Percentiles rank a stretch among this genome's conserved stretches.
Evolutionary conservation across 345 rosid species (phyloP).

Genomic region (Dimocarpus longan): DNA sequence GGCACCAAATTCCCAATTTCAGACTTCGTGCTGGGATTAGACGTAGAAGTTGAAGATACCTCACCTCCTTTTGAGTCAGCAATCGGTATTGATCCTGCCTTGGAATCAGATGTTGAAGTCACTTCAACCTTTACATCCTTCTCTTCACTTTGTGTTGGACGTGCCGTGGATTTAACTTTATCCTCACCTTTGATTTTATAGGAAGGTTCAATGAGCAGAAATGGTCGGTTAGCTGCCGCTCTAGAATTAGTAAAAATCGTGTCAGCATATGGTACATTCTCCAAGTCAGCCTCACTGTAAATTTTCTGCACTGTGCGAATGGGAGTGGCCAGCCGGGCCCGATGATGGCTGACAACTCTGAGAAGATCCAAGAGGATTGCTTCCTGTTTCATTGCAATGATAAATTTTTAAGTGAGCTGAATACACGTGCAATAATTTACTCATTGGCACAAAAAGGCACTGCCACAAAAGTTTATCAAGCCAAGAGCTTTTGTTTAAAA

Average conservation of each 20-base stretch:
- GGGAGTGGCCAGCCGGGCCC: constrained; percentile 91
- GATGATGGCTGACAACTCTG: constrained; percentile 81
- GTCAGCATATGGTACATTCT: constrained; percentile 67
- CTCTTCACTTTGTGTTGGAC: constrained; percentile 44
- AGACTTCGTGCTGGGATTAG: constrained; percentile 34
- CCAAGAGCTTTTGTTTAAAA: not conserved
- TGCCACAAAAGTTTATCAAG: not conserved
- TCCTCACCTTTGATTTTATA: constrained; percentile 71
- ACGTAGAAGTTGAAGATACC: constrained; percentile 19
- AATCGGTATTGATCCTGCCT: constrained; percentile 31
- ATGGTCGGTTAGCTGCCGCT: constrained; percentile 58
- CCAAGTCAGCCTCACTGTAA: constrained; percentile 72
- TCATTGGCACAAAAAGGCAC: not conserved
- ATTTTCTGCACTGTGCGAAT: constrained; percentile 86
- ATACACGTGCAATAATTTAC: not conserved
- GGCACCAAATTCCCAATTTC: constrained; percentile 14
- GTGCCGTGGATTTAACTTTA: constrained; percentile 49
- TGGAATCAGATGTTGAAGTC: constrained; percentile 33
- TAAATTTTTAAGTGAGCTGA: not conserved
- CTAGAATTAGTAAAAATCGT: constrained; percentile 45
- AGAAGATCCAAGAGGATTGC: constrained; percentile 89
- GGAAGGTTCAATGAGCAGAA: constrained; percentile 73
- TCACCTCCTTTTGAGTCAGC: constrained; percentile 42
- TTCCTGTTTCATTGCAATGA: constrained; percentile 63
- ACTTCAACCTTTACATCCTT: constrained; percentile 51